Evolutionary conservation across 768 basidiomycete species (phyloP).

Genomic region (Ramaria sp.): DNA sequence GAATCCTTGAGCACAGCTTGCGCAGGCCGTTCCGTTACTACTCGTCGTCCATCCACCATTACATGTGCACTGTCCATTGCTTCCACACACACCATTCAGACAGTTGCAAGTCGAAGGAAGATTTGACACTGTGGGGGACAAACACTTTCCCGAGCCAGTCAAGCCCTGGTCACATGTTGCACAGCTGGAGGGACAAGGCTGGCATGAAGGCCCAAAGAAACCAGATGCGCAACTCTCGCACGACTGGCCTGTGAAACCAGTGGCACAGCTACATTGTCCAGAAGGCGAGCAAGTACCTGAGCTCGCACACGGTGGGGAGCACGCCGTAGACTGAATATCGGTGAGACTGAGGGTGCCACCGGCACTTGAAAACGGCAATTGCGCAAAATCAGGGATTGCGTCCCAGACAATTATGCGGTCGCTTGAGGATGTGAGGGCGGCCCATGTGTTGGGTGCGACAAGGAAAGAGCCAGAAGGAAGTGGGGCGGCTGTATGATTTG

Average conservation of each 20-base stretch:
- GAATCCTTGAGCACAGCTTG: slow-evolving; percentile 64
- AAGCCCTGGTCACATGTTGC: slow-evolving; percentile 68
- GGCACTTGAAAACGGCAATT: slow-evolving; percentile 39
- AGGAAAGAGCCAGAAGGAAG: slow-evolving; percentile 51
- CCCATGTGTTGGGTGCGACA: slow-evolving; percentile 61
- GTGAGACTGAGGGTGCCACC: slow-evolving; percentile 44
- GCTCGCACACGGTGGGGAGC: slow-evolving; percentile 66
- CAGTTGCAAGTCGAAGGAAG: slow-evolving; percentile 68
- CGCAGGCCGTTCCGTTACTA: slow-evolving; percentile 65
- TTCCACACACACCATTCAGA: slow-evolving; percentile 64
- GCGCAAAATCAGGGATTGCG: slow-evolving; percentile 60
- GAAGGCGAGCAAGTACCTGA: slow-evolving; percentile 60
- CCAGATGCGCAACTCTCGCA: slow-evolving; percentile 71
- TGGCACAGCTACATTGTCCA: slow-evolving; percentile 60
- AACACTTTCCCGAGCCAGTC: slow-evolving; percentile 65
- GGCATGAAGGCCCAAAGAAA: slow-evolving; percentile 66
- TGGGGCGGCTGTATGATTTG: slow-evolving; percentile 32
- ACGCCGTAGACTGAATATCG: slow-evolving; percentile 61
- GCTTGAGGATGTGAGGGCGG: slow-evolving; percentile 40
- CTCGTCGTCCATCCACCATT: slow-evolving; percentile 66
- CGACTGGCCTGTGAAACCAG: slow-evolving; percentile 66
- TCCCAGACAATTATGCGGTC: slow-evolving; percentile 67
- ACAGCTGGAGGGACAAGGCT: slow-evolving; percentile 61
- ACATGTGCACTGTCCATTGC: slow-evolving; percentile 63
- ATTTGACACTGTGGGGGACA: slow-evolving; percentile 36